A percentile compares a stretch with the other conserved stretches of the same genome.
Evolutionary conservation across 2,329 filamentous ascomycete genomes (phyloP).

Genomic region (Coniochaeta ligniaria): DNA sequence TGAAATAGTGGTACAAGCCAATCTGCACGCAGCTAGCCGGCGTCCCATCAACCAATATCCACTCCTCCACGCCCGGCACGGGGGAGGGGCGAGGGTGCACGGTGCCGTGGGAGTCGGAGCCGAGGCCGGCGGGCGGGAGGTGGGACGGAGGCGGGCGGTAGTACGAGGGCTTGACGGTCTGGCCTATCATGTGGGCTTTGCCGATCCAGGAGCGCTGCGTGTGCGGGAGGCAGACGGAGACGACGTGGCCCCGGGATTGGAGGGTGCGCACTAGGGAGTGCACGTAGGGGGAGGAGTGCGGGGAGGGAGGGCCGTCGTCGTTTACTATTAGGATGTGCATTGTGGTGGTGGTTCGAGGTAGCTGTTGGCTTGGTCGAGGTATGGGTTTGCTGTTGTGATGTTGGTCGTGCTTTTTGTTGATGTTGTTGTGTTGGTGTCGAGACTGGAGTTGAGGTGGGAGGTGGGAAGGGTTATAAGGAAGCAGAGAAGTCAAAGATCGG

Average conservation of each 20-base stretch:
- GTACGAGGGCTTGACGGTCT: slow-evolving; percentile 77
- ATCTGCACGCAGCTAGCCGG: slow-evolving; percentile 79
- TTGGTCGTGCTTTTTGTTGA: background rate
- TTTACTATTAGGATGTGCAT: slow-evolving; percentile 66
- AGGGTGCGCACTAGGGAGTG: slow-evolving; percentile 66
- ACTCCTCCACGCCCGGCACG: slow-evolving; percentile 57
- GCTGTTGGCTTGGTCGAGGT: background rate
- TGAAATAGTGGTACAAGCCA: slow-evolving; percentile 72
- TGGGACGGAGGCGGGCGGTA: slow-evolving; percentile 52
- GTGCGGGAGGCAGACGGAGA: slow-evolving; percentile 87
- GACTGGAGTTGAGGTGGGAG: no score
- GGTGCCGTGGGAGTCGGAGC: slow-evolving; percentile 50
- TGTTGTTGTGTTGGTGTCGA: no score
- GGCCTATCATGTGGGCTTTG: slow-evolving; percentile 93
- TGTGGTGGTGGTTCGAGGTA: slow-evolving; percentile 9
- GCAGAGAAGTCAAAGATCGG: no score
- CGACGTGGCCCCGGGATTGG: slow-evolving; percentile 69
- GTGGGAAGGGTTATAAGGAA: no score
- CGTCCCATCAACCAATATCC: slow-evolving; percentile 75
- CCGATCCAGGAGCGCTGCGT: slow-evolving; percentile 96
- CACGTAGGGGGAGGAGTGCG: slow-evolving; percentile 72
- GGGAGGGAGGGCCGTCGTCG: slow-evolving; percentile 75
- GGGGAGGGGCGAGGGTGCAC: slow-evolving; percentile 49
- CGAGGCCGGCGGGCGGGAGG: slow-evolving; percentile 25
- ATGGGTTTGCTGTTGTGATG: background rate